Conservation (phyloP, 2,329 filamentous ascomycete species). For the Chaetomium sp. region DNA sequence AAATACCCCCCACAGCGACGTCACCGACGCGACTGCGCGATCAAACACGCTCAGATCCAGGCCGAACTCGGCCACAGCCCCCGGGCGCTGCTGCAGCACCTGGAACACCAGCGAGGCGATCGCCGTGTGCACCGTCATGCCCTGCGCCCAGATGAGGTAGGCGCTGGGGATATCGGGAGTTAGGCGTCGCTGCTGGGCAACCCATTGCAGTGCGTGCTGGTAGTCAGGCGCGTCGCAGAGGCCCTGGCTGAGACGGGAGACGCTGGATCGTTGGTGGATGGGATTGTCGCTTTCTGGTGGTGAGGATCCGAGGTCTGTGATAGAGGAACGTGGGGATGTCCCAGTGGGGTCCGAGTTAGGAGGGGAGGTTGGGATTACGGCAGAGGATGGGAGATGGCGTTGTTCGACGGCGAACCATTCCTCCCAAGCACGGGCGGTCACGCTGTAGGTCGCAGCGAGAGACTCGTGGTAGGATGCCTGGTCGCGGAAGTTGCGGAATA, state of each 20-base stretch:
- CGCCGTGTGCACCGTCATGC: slow-evolving; percentile 26
- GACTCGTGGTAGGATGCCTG: slow-evolving; percentile 26
- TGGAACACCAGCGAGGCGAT: slow-evolving; percentile 25
- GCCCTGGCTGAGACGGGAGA: slow-evolving; percentile 22
- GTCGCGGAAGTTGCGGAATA: slow-evolving; percentile 22
- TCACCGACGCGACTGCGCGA: slow-evolving; percentile 18
- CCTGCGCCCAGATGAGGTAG: slow-evolving; percentile 26
- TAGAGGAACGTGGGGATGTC: too few species aligned
- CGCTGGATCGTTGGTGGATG: neutral
- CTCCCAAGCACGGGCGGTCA: slow-evolving; percentile 25
- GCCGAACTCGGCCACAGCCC: slow-evolving; percentile 17
- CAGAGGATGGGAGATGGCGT: slow-evolving; percentile 21
- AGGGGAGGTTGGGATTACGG: neutral
- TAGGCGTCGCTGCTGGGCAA: slow-evolving; percentile 19
- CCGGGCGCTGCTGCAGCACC: slow-evolving; percentile 24
- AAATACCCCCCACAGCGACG: slow-evolving; percentile 23
- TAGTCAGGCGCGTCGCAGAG: slow-evolving; percentile 28
- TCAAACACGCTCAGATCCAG: slow-evolving; percentile 20
- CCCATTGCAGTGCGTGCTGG: slow-evolving; percentile 25
- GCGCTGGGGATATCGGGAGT: slow-evolving; percentile 21
- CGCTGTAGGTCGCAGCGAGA: slow-evolving; percentile 23
- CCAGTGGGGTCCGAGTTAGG: neutral
- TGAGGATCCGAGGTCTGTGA: too few species aligned
- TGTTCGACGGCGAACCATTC: slow-evolving; percentile 26
- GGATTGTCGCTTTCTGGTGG: too few species aligned